phyloP scores from a whole-genome alignment of 2,329 filamentous ascomycete genomes.

The Aureobasidium melanogenum region DNA sequence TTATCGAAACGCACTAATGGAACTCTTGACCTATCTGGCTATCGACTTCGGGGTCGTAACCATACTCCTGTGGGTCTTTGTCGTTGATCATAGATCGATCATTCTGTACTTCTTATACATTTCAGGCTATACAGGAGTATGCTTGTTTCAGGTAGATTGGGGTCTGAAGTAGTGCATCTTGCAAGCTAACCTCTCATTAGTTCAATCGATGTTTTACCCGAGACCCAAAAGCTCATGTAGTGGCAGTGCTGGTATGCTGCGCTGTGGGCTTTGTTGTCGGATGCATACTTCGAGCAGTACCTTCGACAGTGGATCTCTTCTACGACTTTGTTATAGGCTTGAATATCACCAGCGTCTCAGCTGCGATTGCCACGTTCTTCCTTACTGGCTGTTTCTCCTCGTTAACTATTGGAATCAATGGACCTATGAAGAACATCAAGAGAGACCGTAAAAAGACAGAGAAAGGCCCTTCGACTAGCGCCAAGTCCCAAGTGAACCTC shows the following conservation, averaged over 20 bases:
- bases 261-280: conserved; percentile 13
- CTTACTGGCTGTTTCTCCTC: conserved; percentile 13
- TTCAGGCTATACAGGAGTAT: conserved; percentile 14
- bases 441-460: background rate
- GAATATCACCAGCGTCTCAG: conserved; percentile 11
- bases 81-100: conserved; percentile 8
- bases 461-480: background rate
- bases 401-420: background rate
- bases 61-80: conserved; percentile 14
- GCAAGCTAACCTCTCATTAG: background rate
- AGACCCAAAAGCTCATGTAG: conserved; percentile 11
- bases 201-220: conserved; percentile 15
- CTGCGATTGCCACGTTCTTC: conserved; percentile 11
- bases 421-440: too few relatives aligned
- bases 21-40: conserved; percentile 7
- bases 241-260: conserved; percentile 12
- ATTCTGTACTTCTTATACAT: conserved; percentile 14
- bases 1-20: conserved; percentile 12
- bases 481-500: too few relatives aligned
- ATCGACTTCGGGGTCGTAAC: conserved; percentile 11
- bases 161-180: background rate
- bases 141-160: conserved; percentile 12
- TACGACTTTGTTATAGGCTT: conserved; percentile 14
- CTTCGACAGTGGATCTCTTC: conserved; percentile 1
- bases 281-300: conserved; percentile 8